Evolutionary conservation across 1,284 basidiomycete genomes (phyloP).

Genomic region (Anthracocystis panici-leucophaei): DNA sequence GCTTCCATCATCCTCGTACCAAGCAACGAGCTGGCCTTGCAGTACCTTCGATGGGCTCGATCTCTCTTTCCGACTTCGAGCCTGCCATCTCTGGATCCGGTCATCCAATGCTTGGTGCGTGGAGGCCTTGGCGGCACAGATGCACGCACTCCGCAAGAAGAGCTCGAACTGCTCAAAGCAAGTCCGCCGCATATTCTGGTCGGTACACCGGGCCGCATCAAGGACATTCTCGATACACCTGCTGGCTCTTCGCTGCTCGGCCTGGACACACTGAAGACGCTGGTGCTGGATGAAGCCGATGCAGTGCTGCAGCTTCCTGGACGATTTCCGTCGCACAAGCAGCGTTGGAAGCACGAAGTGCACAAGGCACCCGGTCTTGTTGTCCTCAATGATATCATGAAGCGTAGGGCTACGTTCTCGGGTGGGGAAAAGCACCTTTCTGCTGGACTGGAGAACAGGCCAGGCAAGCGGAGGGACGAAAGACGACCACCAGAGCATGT

Average conservation of each 20-base stretch:
- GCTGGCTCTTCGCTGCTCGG: slow-evolving; percentile 56
- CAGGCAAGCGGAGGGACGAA: slow-evolving; percentile 47
- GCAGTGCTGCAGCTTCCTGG: slow-evolving; percentile 65
- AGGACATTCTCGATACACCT: slow-evolving; percentile 54
- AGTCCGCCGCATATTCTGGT: slow-evolving; percentile 64
- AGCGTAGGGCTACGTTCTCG: slow-evolving; percentile 55
- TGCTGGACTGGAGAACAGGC: slow-evolving; percentile 61
- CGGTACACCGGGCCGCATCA: slow-evolving; percentile 61
- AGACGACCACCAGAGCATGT: slow-evolving; percentile 54
- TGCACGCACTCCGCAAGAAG: slow-evolving; percentile 33
- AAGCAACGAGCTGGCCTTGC: slow-evolving; percentile 64
- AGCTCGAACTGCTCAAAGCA: slow-evolving; percentile 45
- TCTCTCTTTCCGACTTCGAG: slow-evolving; percentile 47
- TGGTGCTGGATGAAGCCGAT: slow-evolving; percentile 67
- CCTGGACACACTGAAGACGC: slow-evolving; percentile 56
- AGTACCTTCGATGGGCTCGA: slow-evolving; percentile 63
- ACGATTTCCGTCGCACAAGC: slow-evolving; percentile 62
- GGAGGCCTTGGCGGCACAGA: slow-evolving; percentile 35
- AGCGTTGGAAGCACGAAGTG: slow-evolving; percentile 61
- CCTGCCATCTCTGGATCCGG: slow-evolving; percentile 51
- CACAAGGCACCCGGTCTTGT: slow-evolving; percentile 63
- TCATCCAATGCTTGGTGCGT: slow-evolving; percentile 60
- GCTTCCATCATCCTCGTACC: slow-evolving; percentile 64
- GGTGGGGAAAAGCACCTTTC: slow-evolving; percentile 56
- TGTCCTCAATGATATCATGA: slow-evolving; percentile 62